Conservation (phyloP, 495 filamentous ascomycete species). For the Lophium mytilinum region DNA sequence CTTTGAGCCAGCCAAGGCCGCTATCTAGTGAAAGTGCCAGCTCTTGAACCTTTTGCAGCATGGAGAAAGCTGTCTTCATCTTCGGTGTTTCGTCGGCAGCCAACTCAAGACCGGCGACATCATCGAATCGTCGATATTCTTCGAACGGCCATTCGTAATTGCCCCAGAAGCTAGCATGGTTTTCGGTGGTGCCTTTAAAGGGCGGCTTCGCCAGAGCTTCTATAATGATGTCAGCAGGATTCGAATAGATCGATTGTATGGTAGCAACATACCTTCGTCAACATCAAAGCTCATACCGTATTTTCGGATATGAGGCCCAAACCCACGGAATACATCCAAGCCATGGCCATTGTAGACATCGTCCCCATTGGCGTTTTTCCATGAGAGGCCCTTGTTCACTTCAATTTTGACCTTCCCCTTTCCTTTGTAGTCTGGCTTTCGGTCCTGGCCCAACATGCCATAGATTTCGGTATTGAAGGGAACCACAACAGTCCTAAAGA, state of each 20-base stretch:
- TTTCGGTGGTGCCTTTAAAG: constrained; percentile 36
- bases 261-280: constrained; percentile 26
- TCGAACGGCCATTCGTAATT: constrained; percentile 44
- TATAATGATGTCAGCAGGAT: neutral
- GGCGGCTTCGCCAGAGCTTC: constrained; percentile 33
- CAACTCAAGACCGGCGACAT: constrained; percentile 42
- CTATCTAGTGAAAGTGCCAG: constrained; percentile 49
- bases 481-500: constrained; percentile 47
- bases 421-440: constrained; percentile 21
- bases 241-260: neutral
- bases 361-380: constrained; percentile 31
- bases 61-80: constrained; percentile 42
- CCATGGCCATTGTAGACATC: constrained; percentile 36
- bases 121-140: constrained; percentile 42
- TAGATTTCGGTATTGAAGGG: constrained; percentile 48
- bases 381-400: constrained; percentile 1
- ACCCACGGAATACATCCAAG: constrained; percentile 42
- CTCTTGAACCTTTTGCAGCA: constrained; percentile 37
- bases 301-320: constrained; percentile 41
- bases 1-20: constrained; percentile 48
- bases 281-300: constrained; percentile 52
- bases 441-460: constrained; percentile 31
- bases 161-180: constrained; percentile 42
- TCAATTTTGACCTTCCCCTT: constrained; percentile 29
- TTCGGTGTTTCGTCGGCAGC: constrained; percentile 45